phyloP scores from a whole-genome alignment of 2,329 filamentous ascomycete genomes.

The Phaeosphaeriaceae sp. region DNA sequence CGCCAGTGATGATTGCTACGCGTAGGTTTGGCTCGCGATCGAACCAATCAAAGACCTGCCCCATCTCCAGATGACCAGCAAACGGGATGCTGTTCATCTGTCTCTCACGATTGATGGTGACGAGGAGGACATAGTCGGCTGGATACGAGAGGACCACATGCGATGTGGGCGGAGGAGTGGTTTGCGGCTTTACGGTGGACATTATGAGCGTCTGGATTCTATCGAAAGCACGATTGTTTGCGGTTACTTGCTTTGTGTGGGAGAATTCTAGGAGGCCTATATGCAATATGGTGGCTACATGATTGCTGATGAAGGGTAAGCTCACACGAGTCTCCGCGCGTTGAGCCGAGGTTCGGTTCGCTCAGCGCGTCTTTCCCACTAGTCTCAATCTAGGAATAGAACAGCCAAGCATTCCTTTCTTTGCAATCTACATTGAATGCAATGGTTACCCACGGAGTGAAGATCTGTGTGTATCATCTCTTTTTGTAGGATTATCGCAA shows the following conservation, averaged over 20 bases:
- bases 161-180: slow-evolving; percentile 37
- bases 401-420: no score
- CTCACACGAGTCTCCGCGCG: slow-evolving; percentile 4
- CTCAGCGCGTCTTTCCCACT: background rate
- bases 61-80: slow-evolving; percentile 57
- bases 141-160: slow-evolving; percentile 55
- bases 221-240: background rate
- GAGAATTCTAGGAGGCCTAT: background rate
- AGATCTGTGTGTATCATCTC: no score
- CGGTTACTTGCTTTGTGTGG: background rate
- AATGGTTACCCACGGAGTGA: no score
- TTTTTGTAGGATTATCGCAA: no score
- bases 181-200: slow-evolving; percentile 36
- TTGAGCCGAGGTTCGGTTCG: slow-evolving; percentile 6
- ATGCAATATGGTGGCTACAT: background rate
- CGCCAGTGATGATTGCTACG: slow-evolving; percentile 58
- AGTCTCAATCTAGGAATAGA: no score
- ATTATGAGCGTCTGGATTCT: slow-evolving; percentile 19
- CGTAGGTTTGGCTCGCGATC: slow-evolving; percentile 58
- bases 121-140: slow-evolving; percentile 56
- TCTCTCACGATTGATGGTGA: slow-evolving; percentile 61
- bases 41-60: slow-evolving; percentile 61
- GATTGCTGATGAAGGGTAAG: slow-evolving; percentile 3
- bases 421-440: no score
- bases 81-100: slow-evolving; percentile 56